Evolutionary conservation across 192 early-diverging fungal species (phyloP), one percentile per base, ranked within the genome.

Genomic region (Phlyctochytrium bullatum): DNA sequence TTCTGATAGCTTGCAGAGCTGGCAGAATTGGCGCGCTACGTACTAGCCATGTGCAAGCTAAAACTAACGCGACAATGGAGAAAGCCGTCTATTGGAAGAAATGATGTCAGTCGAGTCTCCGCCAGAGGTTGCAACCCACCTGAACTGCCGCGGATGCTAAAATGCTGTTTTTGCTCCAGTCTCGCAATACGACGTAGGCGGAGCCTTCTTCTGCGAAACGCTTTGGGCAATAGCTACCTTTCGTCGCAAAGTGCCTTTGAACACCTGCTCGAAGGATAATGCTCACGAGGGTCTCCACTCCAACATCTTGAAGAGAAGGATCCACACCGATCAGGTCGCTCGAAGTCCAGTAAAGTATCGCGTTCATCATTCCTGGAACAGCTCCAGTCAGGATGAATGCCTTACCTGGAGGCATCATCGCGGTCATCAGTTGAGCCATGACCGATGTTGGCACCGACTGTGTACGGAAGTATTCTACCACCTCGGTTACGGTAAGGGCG

Each of bases 281-380:
- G 31, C 23, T 28, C n/a, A 36, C 27, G 2, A 68, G 12, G 0
- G 66, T 61, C n/a, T 68, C 66, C 2, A 68, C 60, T 47, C 66
- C 66, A n/a, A 16, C 2, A 17, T 25, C 23, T 30, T 59, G 50
- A 6, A 68, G 66, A 2, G 58, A 29, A 12, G 59, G 56, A 36
- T 68, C 66, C 23, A 68, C 36, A 0, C 56, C 57, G 28, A 36
- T 68, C 0, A 68, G 36, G 0, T 68, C 66, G 17, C 17, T 10
- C 2, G 24, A 36, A 40, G 59, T 62, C 66, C 66, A 68, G 23
- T 28, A 68, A 2, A 61, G 24, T 24, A 68, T 25, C 34, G 66
- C 66, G 0, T 61, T 68, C 3, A 34, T 2, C 0, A 62, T 20
- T 23, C 58, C 66, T 2, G 66, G 66, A 68, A 68, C 27, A 17